A percentile compares a stretch with the other conserved stretches of the same genome.
Evolutionary conservation across 2,329 filamentous ascomycete species (phyloP).

Genomic region (Talaromyces islandicus): DNA sequence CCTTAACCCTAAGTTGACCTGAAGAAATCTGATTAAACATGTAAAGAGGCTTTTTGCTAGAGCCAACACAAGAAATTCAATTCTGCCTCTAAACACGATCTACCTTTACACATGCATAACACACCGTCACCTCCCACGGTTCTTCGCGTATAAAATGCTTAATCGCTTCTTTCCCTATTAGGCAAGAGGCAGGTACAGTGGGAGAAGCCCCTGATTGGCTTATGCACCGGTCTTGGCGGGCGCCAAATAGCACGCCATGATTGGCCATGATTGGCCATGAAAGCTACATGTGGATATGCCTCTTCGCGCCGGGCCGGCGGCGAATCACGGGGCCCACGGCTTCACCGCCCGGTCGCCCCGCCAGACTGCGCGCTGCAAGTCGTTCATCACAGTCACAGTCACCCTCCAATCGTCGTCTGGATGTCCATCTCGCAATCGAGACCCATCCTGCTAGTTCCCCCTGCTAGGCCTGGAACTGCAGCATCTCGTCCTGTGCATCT

Average conservation of each 20-base stretch:
- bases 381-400: slow-evolving; percentile 9
- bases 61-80: not conserved
- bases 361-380: not conserved
- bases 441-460: not conserved
- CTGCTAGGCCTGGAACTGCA: not conserved
- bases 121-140: not conserved
- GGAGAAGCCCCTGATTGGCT: not conserved
- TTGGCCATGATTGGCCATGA: not conserved
- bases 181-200: not conserved
- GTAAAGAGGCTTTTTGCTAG: not conserved
- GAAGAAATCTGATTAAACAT: not conserved
- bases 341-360: not conserved
- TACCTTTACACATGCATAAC: not conserved
- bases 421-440: not conserved
- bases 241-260: not conserved
- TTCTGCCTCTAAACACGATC: not conserved
- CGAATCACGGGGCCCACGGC: slow-evolving; percentile 6
- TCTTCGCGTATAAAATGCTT: not conserved
- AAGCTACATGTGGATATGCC: not conserved
- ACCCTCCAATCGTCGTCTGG: not conserved
- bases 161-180: not conserved
- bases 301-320: not conserved
- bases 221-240: not conserved
- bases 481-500: not conserved
- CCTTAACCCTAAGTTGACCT: not conserved